Evolutionary conservation across 2,329 filamentous ascomycete species (phyloP).

Genomic region (Diaporthe ampelina): DNA sequence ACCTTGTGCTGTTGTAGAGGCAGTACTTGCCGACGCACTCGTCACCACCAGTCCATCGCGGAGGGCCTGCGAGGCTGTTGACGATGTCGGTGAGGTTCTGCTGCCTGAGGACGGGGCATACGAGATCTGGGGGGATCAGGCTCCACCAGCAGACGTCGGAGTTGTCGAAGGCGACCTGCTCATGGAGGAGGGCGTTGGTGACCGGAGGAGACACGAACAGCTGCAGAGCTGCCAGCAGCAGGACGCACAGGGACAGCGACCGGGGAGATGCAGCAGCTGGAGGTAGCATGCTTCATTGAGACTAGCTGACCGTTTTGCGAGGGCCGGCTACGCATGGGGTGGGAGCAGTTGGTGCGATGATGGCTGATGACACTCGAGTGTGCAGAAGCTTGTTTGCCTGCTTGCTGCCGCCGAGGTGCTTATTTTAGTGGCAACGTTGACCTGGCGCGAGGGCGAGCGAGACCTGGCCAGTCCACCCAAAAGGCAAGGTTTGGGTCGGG

Average conservation of each 20-base stretch:
- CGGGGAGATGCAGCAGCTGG: neutral
- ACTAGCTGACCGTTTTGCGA: conserved; percentile 8
- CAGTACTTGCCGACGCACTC: conserved; percentile 44
- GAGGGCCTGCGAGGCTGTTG: conserved; percentile 50
- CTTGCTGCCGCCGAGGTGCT: neutral
- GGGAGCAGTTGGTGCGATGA: neutral
- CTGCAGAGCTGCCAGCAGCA: conserved; percentile 23
- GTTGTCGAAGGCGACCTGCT: conserved; percentile 40
- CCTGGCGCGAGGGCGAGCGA: neutral
- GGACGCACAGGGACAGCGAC: neutral
- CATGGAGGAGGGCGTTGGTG: conserved; percentile 30
- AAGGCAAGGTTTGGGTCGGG: neutral
- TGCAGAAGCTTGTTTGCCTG: neutral
- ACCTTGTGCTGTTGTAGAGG: conserved; percentile 42
- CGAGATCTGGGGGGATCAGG: conserved; percentile 35
- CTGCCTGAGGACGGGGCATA: conserved; percentile 45
- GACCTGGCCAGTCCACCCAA: neutral
- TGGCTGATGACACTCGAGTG: neutral
- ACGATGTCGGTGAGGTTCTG: conserved; percentile 59
- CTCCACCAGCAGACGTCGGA: conserved; percentile 41
- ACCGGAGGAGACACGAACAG: neutral
- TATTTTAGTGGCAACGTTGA: too few species aligned
- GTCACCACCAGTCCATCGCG: conserved; percentile 43
- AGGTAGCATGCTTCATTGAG: conserved; percentile 24
- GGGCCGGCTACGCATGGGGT: conserved; percentile 16